phyloP scores from a whole-genome alignment of 2,329 filamentous ascomycete species.

The Camptophora hylomeconis region DNA sequence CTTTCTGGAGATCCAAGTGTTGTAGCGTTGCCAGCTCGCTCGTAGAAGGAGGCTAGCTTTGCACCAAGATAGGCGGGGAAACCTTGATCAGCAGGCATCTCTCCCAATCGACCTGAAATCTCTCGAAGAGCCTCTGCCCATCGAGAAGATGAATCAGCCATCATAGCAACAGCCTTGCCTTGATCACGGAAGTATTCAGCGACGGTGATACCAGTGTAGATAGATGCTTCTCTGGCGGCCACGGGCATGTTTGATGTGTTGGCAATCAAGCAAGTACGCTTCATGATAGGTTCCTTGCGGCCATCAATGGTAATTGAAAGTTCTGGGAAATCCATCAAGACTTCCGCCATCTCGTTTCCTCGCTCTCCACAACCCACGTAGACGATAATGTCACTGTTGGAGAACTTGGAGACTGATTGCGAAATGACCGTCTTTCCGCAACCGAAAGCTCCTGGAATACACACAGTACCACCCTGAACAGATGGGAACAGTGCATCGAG shows the following conservation, averaged over 20 bases:
- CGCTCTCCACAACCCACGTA: conserved; percentile 88
- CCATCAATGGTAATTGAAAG: conserved; percentile 89
- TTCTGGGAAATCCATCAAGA: conserved; percentile 99
- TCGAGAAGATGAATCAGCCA: conserved; percentile 95
- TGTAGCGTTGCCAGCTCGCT: conserved; percentile 81
- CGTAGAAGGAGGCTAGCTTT: conserved; percentile 98
- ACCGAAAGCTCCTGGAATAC: conserved; percentile 95
- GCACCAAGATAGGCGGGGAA: conserved; percentile 95
- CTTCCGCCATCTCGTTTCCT: conserved; percentile 99
- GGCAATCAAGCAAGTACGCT: conserved; percentile 94
- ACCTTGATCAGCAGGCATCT: conserved; percentile 99
- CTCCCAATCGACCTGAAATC: conserved; percentile 93
- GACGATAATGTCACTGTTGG: conserved; percentile 97
- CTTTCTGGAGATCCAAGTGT: conserved; percentile 81
- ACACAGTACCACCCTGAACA: conserved; percentile 94
- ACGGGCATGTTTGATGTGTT: conserved; percentile 99
- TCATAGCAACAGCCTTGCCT: conserved; percentile 97
- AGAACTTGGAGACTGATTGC: conserved; percentile 98
- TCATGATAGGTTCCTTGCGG: conserved; percentile 98
- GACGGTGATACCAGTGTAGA: conserved; percentile 92
- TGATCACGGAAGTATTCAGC: conserved; percentile 96
- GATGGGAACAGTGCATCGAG: conserved; percentile 91
- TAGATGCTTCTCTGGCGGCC: conserved; percentile 93
- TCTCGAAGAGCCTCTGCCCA: conserved; percentile 99
- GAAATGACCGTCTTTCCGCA: conserved; percentile 99